Evolutionary conservation across 2,329 filamentous ascomycete species (phyloP).

Genomic region (Botryosphaeria dothidea): DNA sequence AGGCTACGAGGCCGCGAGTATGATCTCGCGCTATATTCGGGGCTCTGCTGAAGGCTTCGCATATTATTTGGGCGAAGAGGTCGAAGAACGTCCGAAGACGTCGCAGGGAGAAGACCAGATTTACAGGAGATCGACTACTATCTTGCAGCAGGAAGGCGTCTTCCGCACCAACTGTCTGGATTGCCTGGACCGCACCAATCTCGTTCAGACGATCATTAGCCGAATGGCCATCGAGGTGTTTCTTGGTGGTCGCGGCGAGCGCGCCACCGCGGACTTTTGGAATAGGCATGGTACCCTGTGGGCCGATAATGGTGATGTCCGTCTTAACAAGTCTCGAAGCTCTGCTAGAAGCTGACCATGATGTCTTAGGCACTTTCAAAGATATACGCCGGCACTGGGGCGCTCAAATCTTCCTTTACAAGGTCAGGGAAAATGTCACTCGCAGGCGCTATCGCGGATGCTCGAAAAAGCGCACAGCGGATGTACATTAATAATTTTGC

Average conservation of each 20-base stretch:
- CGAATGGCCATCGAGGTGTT: constrained; percentile 90
- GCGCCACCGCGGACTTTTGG: constrained; percentile 80
- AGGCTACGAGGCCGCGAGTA: constrained; percentile 87
- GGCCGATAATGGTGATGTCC: constrained; percentile 93
- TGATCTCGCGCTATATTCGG: constrained; percentile 77
- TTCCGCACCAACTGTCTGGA: constrained; percentile 96
- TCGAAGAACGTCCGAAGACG: constrained; percentile 53
- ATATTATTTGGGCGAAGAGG: constrained; percentile 83
- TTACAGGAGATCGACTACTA: constrained; percentile 57
- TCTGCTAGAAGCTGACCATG: not conserved
- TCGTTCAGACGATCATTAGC: constrained; percentile 94
- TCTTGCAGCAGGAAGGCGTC: constrained; percentile 90
- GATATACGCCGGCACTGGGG: constrained; percentile 95
- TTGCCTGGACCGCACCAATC: constrained; percentile 91
- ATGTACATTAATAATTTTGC: constrained; percentile 98
- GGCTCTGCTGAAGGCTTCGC: constrained; percentile 82
- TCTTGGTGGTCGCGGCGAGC: constrained; percentile 69
- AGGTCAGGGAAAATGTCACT: constrained; percentile 94
- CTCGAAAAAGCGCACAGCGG: constrained; percentile 88
- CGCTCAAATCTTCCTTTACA: constrained; percentile 93
- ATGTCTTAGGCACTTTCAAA: constrained; percentile 65
- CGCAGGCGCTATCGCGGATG: constrained; percentile 90
- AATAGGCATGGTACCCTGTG: constrained; percentile 88
- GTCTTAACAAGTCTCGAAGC: not conserved
- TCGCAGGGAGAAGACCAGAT: constrained; percentile 40